A percentile compares a stretch with the other conserved stretches of the same genome.
phyloP scores from a whole-genome alignment of 768 basidiomycete species.

The Auricularia heimuer region DNA sequence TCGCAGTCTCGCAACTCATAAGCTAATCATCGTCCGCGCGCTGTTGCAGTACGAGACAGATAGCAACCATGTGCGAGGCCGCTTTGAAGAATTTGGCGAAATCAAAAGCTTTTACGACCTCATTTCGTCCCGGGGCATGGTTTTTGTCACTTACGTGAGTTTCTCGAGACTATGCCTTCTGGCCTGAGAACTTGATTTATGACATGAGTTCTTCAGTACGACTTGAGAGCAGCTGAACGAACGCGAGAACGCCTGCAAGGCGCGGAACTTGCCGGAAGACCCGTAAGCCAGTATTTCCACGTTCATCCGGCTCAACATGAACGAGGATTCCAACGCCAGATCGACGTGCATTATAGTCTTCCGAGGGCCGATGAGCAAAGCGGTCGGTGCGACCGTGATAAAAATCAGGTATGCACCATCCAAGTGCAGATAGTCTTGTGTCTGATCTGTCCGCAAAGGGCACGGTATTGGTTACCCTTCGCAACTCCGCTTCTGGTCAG shows the following conservation, averaged over 20 bases:
- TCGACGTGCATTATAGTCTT: slow-evolving; percentile 96
- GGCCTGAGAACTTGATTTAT: background rate
- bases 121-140: slow-evolving; percentile 92
- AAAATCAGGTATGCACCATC: slow-evolving; percentile 58
- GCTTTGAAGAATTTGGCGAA: slow-evolving; percentile 89
- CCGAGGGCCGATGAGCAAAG: slow-evolving; percentile 76
- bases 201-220: slow-evolving; percentile 46
- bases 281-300: slow-evolving; percentile 45
- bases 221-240: slow-evolving; percentile 84
- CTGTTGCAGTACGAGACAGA: slow-evolving; percentile 72
- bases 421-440: background rate
- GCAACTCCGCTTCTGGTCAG: slow-evolving; percentile 57
- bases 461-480: slow-evolving; percentile 67
- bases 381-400: slow-evolving; percentile 55
- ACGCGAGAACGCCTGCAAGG: slow-evolving; percentile 88
- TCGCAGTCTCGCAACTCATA: background rate
- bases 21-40: background rate
- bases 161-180: background rate
- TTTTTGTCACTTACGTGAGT: slow-evolving; percentile 97
- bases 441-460: slow-evolving; percentile 37
- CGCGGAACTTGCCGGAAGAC: slow-evolving; percentile 75
- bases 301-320: background rate
- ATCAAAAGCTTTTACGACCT: slow-evolving; percentile 97
- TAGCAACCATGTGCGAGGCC: slow-evolving; percentile 71
- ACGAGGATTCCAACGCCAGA: slow-evolving; percentile 37